These are phyloP conservation scores for Alternaria panax DNA, from an alignment of 2,329 filamentous ascomycete species.

Conservation along the genomic window DNA sequence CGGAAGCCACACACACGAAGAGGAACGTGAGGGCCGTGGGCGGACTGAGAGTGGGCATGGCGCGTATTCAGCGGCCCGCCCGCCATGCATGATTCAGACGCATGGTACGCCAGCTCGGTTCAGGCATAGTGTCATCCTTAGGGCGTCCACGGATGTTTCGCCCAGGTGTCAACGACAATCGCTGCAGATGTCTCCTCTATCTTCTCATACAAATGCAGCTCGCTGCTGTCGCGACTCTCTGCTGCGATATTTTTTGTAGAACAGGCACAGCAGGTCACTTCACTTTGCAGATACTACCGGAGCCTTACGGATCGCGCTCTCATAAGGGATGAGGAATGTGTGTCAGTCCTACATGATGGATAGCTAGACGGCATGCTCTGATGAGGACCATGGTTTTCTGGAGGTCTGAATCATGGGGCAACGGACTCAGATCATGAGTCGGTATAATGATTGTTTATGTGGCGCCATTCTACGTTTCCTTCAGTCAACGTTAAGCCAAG, in stretches of 20 bases:
- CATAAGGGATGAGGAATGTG: neutral
- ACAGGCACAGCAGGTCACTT: neutral
- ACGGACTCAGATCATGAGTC: neutral
- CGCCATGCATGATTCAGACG: neutral
- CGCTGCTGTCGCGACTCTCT: neutral
- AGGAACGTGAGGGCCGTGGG: neutral
- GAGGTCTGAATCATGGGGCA: neutral
- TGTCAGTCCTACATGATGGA: neutral
- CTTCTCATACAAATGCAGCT: neutral
- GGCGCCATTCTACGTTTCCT: neutral
- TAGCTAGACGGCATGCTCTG: neutral
- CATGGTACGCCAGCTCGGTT: slow-evolving; percentile 1
- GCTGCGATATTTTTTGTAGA: neutral
- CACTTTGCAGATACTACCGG: neutral
- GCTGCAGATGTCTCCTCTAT: neutral
- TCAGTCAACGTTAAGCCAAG: neutral
- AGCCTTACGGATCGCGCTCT: neutral
- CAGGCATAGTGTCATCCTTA: slow-evolving; percentile 4
- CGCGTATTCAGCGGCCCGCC: neutral
- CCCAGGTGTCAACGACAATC: slow-evolving; percentile 1
- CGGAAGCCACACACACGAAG: neutral
- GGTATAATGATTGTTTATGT: neutral
- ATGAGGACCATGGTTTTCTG: neutral
- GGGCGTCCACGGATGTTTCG: too few species aligned
- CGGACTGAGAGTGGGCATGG: neutral